Evolutionary conservation across 2,329 filamentous ascomycete species (phyloP), one percentile per base, ranked within the genome.

Genomic region (Neobulgaria alba): DNA sequence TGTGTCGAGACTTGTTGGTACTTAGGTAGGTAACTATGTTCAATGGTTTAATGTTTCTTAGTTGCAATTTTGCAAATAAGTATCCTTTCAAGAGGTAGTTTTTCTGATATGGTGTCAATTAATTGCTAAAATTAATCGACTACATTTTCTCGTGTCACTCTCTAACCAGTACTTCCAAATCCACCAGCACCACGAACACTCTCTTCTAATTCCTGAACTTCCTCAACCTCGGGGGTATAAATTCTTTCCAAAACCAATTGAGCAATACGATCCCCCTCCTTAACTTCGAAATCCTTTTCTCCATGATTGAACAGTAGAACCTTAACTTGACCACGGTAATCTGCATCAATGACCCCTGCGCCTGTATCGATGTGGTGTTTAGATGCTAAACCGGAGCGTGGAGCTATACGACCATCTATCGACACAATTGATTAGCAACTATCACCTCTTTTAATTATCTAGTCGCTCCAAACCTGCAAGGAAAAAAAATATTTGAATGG

Each of bases 331-430:
- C 92, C 92, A 26, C 92, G 77, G 69, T 98, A 98, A 65, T 98
- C 92, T 23, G 90, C 89, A 63, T 98, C 92, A 56, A 98, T 96
- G 50, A 98, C 92, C 40, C 92, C 92, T 0, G 92, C 92, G 48
- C 93, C 88, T 0, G 85, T 92, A 63, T 95, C 88, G 61, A 98
- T 96, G 66, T 89, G 92, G 68, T 96, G 79, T 69, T 98, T 98
- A 46, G 80, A 73, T 2, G 90, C 90, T 26, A 95, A 80, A 35
- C 88, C 88, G n/a, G 85, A 92, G 50, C 89, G 84, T 8, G 89
- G 89, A 3, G 89, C 89, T 41, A 95, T 79, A 43, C 89, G 82
- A 52, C 90, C 90, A 61, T 96, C 86, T 90, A 48, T 4, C n/a
- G n/a, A n/a, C n/a, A n/a, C n/a, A n/a, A n/a, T n/a, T n/a, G n/a